Conservation (phyloP, 805 yeast species). For the Starmerella ratchasimensis region DNA sequence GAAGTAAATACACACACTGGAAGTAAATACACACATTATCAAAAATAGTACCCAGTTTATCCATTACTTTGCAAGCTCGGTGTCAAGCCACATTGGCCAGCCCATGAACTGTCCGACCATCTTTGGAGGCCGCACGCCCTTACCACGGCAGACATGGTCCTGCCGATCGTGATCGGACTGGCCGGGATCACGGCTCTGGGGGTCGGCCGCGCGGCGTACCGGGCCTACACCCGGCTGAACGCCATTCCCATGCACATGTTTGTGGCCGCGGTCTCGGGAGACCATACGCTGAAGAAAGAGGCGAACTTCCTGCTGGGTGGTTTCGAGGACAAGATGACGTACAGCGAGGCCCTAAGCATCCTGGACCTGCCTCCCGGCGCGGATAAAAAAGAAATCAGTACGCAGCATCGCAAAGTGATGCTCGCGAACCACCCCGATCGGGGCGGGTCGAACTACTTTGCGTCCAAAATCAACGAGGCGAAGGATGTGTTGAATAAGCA, state of each 20-base stretch:
- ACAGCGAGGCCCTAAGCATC: constrained; percentile 40
- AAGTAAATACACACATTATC: neutral
- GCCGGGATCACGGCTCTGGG: constrained; percentile 22
- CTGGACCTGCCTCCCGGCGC: constrained; percentile 30
- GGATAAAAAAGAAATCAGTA: constrained; percentile 47
- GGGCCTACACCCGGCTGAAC: constrained; percentile 23
- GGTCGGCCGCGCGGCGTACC: constrained; percentile 25
- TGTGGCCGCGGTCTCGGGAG: constrained; percentile 14
- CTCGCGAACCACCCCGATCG: constrained; percentile 85
- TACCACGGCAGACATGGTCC: constrained; percentile 9
- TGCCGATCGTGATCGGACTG: constrained; percentile 23
- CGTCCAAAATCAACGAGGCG: constrained; percentile 87
- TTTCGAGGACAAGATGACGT: constrained; percentile 32
- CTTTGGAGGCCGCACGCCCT: too few species aligned
- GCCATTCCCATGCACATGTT: constrained; percentile 24
- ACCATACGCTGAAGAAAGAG: constrained; percentile 1
- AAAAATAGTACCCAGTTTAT: neutral
- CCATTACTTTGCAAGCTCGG: too few species aligned
- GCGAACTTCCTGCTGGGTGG: constrained; percentile 25
- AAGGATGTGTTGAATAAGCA: constrained; percentile 9
- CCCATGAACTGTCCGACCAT: too few species aligned
- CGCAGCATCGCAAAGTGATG: constrained; percentile 73
- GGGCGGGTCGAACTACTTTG: constrained; percentile 82
- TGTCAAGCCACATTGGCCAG: too few species aligned
- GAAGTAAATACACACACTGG: constrained; percentile 18